Base-by-base conservation (phyloP, 148 eudicot species). In the Chenopodium quinoa region DNA sequence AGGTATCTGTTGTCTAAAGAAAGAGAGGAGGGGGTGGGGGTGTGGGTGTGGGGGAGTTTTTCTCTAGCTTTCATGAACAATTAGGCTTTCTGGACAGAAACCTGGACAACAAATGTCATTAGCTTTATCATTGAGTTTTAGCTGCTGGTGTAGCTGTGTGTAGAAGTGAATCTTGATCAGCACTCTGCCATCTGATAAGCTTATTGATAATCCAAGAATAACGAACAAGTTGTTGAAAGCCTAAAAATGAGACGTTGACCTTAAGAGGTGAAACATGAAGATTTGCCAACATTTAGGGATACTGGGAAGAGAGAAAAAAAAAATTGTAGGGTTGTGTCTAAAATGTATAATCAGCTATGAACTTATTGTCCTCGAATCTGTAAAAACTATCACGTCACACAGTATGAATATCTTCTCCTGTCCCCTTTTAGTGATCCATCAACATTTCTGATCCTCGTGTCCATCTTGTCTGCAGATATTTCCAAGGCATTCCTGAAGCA, bases 401-500 rank as follows among this genome's bases (percentile, higher is more conserved):
- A 60, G 66, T 52, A 5, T 52, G 37, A 25, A 16, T n/a, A 34
- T 13, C 25, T 60, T 22, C 62, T n/a, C 31, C 76, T 16, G 20
- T 32, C 27, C 40, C 50, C 22, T 27, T 77, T 34, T 19, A 4
- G 17, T 16, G 17, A 46, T 9, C 1, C 50, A 31, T 66, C n/a
- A 31, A 46, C 23, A 66, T 14, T 9, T 34, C 75, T 79, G 29
- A 73, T 62, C 40, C 54, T 63, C 56, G 12, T 66, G 70, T 79
- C 44, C 19, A 46, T 78, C 22, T 14, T 34, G 37, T 81, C 37
- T 62, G 63, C 83, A 89, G 90, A 44, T 89, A 86, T 74, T 84
- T 71, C 73, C 83, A 85, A 4, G 83, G 86, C 32, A 89, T 86
- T 67, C 91, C 88, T 8, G 85, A 80, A 75, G 85, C 91, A 10